Base-by-base conservation (phyloP, 78 protist species). In the Cavenderia fasciculata region DNA sequence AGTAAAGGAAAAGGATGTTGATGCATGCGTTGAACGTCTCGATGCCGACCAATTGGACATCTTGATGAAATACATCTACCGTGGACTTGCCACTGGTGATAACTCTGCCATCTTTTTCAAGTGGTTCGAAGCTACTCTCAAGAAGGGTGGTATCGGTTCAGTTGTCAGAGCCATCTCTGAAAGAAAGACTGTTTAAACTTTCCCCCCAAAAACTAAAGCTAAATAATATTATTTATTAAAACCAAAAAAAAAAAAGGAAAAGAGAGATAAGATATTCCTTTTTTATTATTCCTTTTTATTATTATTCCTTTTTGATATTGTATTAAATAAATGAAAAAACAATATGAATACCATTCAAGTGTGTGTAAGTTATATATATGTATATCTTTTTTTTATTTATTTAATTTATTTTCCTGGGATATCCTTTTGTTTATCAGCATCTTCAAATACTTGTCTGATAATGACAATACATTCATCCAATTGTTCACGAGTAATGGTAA, bases 401-500 rank as follows among this genome's bases (percentile, higher is more conserved):
- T 49, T 18, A 12, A 18, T 49, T 12, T 49, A 12, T 63, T 40
- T 63, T 63, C 84, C 84, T 33, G 84, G 84, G 59, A 74, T 38
- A 41, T 74, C 84, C 7, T 74, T 74, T 74, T 21, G 14, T 38
- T 18, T 18, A 57, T 11, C 59, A n/a, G 63, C 21, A 51, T 34
- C 51, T 40, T 44, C 38, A 52, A 96, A 63, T n/a, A 70, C 91
- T 23, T 57, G 29, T 21, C 59, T 23, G 72, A 97, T 87, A 51
- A 94, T 78, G 25, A 44, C 87, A 40, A 82, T 16, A 59, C 96
- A 92, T 73, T 94, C 87, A 18, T 59, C 65, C 33, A 97, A 0
- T 78, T 97, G 87, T 56, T 56, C 94, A 16, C 74, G 66, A 47
- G 94, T 92, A 43, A 97, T 96, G 51, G 86, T 85, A 47, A 98